These are phyloP conservation scores for Hyaloscypha variabilis DNA, from an alignment of 495 filamentous ascomycete genomes.

Conservation along the genomic window DNA sequence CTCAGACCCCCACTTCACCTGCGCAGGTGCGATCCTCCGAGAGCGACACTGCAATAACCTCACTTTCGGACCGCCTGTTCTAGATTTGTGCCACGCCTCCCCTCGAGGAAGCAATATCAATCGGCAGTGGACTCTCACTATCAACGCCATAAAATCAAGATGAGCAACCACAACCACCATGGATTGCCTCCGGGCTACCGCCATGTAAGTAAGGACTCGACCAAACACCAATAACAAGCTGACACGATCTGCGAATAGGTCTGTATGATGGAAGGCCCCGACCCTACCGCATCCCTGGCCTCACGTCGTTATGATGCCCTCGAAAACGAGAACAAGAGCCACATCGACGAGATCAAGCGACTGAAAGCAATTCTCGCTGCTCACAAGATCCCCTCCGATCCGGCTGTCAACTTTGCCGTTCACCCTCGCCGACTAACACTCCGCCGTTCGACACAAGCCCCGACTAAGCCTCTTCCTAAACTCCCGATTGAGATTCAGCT, in stretches of 20 bases:
- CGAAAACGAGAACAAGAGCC: slow-evolving; percentile 11
- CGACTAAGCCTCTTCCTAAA: slow-evolving; percentile 29
- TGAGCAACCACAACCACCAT: not conserved
- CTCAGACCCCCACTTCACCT: not conserved
- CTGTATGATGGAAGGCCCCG: slow-evolving; percentile 20
- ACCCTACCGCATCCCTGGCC: slow-evolving; percentile 1
- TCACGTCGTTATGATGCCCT: slow-evolving; percentile 2
- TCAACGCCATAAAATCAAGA: not conserved
- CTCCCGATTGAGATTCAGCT: slow-evolving; percentile 48
- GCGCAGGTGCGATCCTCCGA: not conserved
- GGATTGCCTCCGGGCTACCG: not conserved
- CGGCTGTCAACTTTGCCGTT: slow-evolving; percentile 21
- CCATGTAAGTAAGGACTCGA: slow-evolving; percentile 6
- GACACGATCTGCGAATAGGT: not conserved
- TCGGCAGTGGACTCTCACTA: not conserved
- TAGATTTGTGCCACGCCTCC: not conserved
- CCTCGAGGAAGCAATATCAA: not conserved
- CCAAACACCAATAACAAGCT: not conserved
- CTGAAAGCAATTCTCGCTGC: slow-evolving; percentile 10
- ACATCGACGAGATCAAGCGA: slow-evolving; percentile 7
- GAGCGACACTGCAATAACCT: not conserved
- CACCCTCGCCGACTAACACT: not conserved
- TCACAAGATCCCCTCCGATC: slow-evolving; percentile 14
- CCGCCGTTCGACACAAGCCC: not conserved
- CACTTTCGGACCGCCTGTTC: not conserved